Base-by-base conservation (phyloP, 768 basidiomycete species). In the Amanita brunnescens region DNA sequence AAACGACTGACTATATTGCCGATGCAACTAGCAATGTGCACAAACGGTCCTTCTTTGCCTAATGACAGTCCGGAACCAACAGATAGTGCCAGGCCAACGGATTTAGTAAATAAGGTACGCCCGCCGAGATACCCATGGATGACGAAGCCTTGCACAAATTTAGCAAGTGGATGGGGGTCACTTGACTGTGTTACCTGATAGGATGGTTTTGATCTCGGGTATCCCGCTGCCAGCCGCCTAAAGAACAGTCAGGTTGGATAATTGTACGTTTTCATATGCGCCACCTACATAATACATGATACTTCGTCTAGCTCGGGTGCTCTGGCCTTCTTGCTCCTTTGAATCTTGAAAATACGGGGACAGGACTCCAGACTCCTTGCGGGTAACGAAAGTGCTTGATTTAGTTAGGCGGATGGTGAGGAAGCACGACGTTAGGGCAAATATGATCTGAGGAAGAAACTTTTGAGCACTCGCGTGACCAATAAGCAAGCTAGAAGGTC, bases 81-180 rank as follows among this genome's bases (percentile, higher is more conserved):
- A 3, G 90, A 87, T 1, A 99, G 73, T 0, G 93, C 82, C 49
- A 99, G 67, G 9, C 94, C 95, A 20, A 95, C 75, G 5, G 87
- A 77, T 64, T 99, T 99, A 3, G 88, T 91, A 64, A 93, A 84
- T 41, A 99, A 69, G 0, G 87, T 90, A 54, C 92, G 84, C 21
- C 75, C 85, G 20, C 96, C 96, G 33, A 99, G 85, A 64, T 95
- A 99, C 14, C 96, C 96, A 54, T 96, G 91, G 51, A 99, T 96
- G 21, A 97, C 94, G 61, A 96, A 97, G 32, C 94, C 92, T 81
- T 53, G 9, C 2, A 51, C 55, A 52, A 40, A 63, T 58, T 52
- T 47, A 32, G 44, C 55, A 29, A 42, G 51, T 51, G 33, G 45
- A 10, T 21, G 6, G 30, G 21, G 42, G 33, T 13, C 12, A 42